Conservation (phyloP, 106 monocot species). For the Phalaenopsis aphrodite region DNA sequence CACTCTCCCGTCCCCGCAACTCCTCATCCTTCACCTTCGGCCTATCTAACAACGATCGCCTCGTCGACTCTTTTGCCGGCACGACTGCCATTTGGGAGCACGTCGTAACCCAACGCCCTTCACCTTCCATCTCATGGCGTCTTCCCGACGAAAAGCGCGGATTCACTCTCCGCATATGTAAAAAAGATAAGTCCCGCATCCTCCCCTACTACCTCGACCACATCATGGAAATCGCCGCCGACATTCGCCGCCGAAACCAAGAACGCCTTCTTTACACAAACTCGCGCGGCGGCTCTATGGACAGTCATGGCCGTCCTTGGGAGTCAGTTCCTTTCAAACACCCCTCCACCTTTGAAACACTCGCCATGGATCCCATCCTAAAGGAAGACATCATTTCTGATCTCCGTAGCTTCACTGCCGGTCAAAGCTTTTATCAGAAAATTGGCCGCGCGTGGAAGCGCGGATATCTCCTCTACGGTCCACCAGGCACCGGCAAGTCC, state of each 20-base stretch:
- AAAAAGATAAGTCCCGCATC: conserved; percentile 36
- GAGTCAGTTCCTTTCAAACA: conserved; percentile 91
- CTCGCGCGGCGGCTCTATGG: conserved; percentile 42
- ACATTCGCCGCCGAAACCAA: conserved; percentile 48
- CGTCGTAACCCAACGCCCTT: conserved; percentile 56
- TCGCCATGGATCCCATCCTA: conserved; percentile 60
- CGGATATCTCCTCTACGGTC: conserved; percentile 70
- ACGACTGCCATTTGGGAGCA: conserved; percentile 67
- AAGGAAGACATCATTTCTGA: conserved; percentile 53
- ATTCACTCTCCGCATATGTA: conserved; percentile 58
- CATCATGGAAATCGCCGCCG: conserved; percentile 62
- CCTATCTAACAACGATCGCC: conserved; percentile 68
- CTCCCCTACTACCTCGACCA: conserved; percentile 68
- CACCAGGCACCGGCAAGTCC: conserved; percentile 88
- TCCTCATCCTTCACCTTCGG: conserved; percentile 77
- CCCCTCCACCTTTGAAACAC: conserved; percentile 84
- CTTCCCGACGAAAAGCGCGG: conserved; percentile 78
- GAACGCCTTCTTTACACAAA: conserved; percentile 74
- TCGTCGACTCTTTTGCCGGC: conserved; percentile 54
- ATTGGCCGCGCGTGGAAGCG: conserved; percentile 84
- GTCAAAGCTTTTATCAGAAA: conserved; percentile 45
- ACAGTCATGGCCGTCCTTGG: conserved; percentile 65
- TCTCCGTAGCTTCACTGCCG: conserved; percentile 39
- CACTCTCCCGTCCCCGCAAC: conserved; percentile 62
- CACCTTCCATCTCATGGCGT: conserved; percentile 62